These are phyloP conservation scores for Cryptosporidium baileyi DNA, from an alignment of 169 alveolate species.

Conservation along the genomic window DNA sequence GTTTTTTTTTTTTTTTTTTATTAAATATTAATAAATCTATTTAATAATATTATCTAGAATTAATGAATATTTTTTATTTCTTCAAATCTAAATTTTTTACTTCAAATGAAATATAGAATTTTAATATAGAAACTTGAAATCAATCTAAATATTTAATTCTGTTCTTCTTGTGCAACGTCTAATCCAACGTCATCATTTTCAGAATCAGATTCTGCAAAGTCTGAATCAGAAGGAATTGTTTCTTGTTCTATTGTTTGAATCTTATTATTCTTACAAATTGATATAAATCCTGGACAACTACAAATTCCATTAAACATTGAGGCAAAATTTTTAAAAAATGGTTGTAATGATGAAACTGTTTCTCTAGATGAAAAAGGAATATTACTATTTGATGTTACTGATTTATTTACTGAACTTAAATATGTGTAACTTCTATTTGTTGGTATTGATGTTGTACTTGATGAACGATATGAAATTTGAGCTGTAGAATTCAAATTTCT, in stretches of 20 bases:
- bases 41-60: too few species aligned
- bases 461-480: slow-evolving; percentile 9
- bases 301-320: slow-evolving; percentile 32
- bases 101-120: too few species aligned
- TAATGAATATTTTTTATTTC: too few species aligned
- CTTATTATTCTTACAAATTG: slow-evolving; percentile 27
- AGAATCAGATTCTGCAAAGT: slow-evolving; percentile 63
- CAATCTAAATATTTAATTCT: neutral
- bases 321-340: neutral
- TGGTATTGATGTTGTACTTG: neutral
- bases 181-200: slow-evolving; percentile 44
- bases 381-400: neutral
- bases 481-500: neutral
- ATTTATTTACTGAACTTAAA: slow-evolving; percentile 24
- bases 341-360: too few species aligned
- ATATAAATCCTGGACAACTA: slow-evolving; percentile 66
- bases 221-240: slow-evolving; percentile 54
- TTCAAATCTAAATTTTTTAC: too few species aligned
- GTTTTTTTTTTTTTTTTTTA: too few species aligned
- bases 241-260: slow-evolving; percentile 55
- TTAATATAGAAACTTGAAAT: too few species aligned
- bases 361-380: neutral
- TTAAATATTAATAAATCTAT: too few species aligned
- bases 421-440: slow-evolving; percentile 63
- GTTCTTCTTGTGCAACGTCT: slow-evolving; percentile 58